Evolutionary conservation across 2,329 filamentous ascomycete genomes (phyloP).

Genomic region (Chaetomiaceae sp.): DNA sequence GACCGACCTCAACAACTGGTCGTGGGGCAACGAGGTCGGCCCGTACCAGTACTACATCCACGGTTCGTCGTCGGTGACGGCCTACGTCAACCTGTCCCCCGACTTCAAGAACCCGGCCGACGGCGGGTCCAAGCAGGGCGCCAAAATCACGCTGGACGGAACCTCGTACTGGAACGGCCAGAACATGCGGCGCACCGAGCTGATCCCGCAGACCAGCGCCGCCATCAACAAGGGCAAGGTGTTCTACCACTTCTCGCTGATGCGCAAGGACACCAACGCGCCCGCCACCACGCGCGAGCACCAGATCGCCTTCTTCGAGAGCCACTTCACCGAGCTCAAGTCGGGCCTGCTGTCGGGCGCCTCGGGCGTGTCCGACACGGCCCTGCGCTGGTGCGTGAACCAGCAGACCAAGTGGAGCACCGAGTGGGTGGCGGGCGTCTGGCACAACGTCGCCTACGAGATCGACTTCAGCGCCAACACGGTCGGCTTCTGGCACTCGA

Average conservation of each 20-base stretch:
- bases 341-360: slow-evolving; percentile 53
- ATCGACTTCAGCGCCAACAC: slow-evolving; percentile 59
- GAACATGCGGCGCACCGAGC: slow-evolving; percentile 65
- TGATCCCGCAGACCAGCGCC: slow-evolving; percentile 64
- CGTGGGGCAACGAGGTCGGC: slow-evolving; percentile 60
- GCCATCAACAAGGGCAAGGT: slow-evolving; percentile 61
- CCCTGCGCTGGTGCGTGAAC: slow-evolving; percentile 59
- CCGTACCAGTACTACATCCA: slow-evolving; percentile 75
- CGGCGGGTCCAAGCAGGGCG: slow-evolving; percentile 54
- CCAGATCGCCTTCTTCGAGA: slow-evolving; percentile 58
- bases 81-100: slow-evolving; percentile 57
- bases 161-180: slow-evolving; percentile 67
- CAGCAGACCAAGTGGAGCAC: slow-evolving; percentile 57
- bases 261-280: slow-evolving; percentile 51
- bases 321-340: slow-evolving; percentile 70
- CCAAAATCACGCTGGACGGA: slow-evolving; percentile 58
- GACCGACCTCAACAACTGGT: slow-evolving; percentile 56
- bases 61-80: slow-evolving; percentile 47
- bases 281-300: slow-evolving; percentile 60
- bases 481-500: slow-evolving; percentile 66
- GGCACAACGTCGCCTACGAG: slow-evolving; percentile 72
- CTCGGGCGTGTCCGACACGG: slow-evolving; percentile 39
- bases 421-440: slow-evolving; percentile 55
- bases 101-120: slow-evolving; percentile 61
- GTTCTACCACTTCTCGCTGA: slow-evolving; percentile 67